Percentiles rank a stretch among this genome's conserved stretches.
phyloP scores from a whole-genome alignment of 2,329 filamentous ascomycete genomes.

The Thermochaetoides dissita region DNA sequence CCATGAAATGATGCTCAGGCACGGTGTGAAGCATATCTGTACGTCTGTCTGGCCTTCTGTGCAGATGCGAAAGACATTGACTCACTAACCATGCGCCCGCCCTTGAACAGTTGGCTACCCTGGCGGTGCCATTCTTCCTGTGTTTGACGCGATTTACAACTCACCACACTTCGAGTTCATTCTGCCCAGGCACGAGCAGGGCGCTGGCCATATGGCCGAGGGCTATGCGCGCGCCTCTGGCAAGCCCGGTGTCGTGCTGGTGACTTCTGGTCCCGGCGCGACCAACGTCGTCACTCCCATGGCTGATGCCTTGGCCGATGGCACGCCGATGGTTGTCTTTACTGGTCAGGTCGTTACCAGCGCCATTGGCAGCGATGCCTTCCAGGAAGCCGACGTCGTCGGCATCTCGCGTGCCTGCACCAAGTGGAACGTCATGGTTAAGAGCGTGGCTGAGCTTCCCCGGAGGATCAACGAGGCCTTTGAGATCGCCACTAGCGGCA shows the following conservation, averaged over 20 bases:
- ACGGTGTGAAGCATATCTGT: constrained; percentile 89
- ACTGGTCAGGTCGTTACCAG: constrained; percentile 80
- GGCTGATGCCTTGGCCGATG: constrained; percentile 90
- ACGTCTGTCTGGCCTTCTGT: constrained; percentile 28
- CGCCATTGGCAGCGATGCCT: constrained; percentile 87
- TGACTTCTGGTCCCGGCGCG: constrained; percentile 90
- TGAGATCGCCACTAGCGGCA: constrained; percentile 88
- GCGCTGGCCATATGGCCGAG: constrained; percentile 96
- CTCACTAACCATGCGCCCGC: no score
- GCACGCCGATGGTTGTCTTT: constrained; percentile 92
- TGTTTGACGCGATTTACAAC: constrained; percentile 98
- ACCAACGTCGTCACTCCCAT: constrained; percentile 95
- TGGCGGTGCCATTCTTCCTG: constrained; percentile 88
- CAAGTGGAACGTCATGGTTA: constrained; percentile 99
- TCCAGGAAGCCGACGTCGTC: constrained; percentile 90
- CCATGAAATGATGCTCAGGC: constrained; percentile 96
- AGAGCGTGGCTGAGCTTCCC: constrained; percentile 72
- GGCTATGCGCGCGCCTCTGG: constrained; percentile 90
- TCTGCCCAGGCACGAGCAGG: constrained; percentile 90
- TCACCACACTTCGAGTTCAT: constrained; percentile 94
- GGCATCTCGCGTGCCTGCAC: constrained; percentile 91
- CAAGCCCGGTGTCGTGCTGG: constrained; percentile 87
- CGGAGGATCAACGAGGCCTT: constrained; percentile 94
- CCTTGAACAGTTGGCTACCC: constrained; percentile 60
- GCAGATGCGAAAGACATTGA: no score